Percentiles rank a stretch among this genome's conserved stretches.
These are phyloP conservation scores for Gossypium longicalyx DNA, from an alignment of 345 rosid genomes.

Conservation along the genomic window DNA sequence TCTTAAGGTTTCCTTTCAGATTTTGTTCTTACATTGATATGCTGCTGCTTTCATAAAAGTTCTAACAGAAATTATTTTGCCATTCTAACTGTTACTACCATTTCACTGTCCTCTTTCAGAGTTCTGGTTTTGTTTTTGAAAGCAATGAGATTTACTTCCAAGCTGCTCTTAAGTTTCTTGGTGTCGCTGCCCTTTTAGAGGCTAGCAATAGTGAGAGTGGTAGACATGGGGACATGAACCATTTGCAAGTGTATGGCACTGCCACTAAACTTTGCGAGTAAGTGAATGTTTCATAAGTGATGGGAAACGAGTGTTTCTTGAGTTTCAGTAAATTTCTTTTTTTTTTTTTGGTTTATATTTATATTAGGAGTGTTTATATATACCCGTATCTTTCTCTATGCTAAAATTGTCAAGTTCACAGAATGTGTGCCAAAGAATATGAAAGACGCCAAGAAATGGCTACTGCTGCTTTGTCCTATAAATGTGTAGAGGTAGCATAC, in stretches of 20 bases:
- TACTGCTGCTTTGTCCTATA: slow-evolving; percentile 78
- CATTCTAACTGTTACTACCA: slow-evolving; percentile 23
- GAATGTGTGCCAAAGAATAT: slow-evolving; percentile 69
- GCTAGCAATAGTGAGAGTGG: slow-evolving; percentile 38
- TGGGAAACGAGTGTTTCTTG: slow-evolving; percentile 19
- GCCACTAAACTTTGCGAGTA: slow-evolving; percentile 68
- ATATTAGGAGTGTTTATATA: not conserved
- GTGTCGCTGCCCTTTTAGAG: slow-evolving; percentile 65
- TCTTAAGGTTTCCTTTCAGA: slow-evolving; percentile 47
- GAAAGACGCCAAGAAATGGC: slow-evolving; percentile 59
- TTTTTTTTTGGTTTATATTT: not conserved
- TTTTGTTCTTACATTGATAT: slow-evolving; percentile 13
- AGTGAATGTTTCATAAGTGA: slow-evolving; percentile 30
- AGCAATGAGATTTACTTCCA: slow-evolving; percentile 60
- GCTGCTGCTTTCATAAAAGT: slow-evolving; percentile 9
- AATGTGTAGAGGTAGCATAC: slow-evolving; percentile 77
- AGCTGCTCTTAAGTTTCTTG: slow-evolving; percentile 75
- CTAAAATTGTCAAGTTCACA: slow-evolving; percentile 31
- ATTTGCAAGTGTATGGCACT: slow-evolving; percentile 43
- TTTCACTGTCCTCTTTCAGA: slow-evolving; percentile 37
- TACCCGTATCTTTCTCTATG: not conserved
- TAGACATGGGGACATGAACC: slow-evolving; percentile 40
- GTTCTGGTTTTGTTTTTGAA: slow-evolving; percentile 49
- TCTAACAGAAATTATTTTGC: not conserved
- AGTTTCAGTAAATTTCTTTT: not conserved